Evolutionary conservation across 345 rosid species (phyloP), one percentile per base, ranked within the genome.

Genomic region (Populus tremula): DNA sequence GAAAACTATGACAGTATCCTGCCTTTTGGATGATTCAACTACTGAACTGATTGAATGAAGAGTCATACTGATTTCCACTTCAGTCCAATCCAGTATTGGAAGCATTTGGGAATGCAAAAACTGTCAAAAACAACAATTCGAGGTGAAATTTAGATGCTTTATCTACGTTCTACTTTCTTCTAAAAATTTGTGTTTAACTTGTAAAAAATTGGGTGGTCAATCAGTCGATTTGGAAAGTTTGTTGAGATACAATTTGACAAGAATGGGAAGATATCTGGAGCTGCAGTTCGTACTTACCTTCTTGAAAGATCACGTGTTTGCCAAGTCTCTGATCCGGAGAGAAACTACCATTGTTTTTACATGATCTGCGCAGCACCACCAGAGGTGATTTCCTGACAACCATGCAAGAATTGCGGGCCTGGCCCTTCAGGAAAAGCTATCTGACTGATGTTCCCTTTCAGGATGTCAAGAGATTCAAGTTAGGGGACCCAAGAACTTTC

Each of bases 91-190:
- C 98, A 63, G 97, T 94, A 67, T 70, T 94, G 77, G 98, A 94
- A 89, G 98, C 98, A 72, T 94, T 94, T 73, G 98, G 98, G 79
- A 94, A 94, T 79, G 94, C 98, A 49, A 92, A 92, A 83, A 94
- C 97, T 20, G 92, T 92, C 31, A 94, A 87, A 78, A 94, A 92
- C 82, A 94, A 94, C 87, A 94, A 94, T 82, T 94, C 98, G 77
- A 94, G 98, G 94, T 90, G 61, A 75, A 79, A 72, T 54, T 65
- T 62, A 14, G 10, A 45, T 47, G 25, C 45, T 79, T 65, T 56
- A 38, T 5, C 36, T 23, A 23, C 69, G 45, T 70, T 16, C 66
- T 62, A 9, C 35, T 27, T 33, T 76, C 6, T 23, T 72, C 33
- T 29, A 54, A 53, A 54, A 33, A 29, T 23, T 23, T 62, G 9